Conservation (phyloP, 2,329 filamentous ascomycete genomes). For the Sarocladium strictum region DNA sequence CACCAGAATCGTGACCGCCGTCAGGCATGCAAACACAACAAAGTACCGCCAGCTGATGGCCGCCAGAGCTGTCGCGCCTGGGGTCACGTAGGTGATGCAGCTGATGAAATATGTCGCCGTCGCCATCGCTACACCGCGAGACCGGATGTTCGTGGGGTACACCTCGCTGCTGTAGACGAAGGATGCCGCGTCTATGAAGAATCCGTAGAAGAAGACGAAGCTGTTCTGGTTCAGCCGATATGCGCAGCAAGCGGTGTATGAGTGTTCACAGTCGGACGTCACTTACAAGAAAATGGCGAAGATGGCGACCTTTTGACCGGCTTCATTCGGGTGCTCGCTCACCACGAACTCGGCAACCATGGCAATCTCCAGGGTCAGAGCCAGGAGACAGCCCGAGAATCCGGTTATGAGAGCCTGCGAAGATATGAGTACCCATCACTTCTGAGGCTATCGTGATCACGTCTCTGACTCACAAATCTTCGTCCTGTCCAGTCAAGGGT, state of each 20-base stretch:
- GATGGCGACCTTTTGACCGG: slow-evolving; percentile 1
- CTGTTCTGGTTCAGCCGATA: no score
- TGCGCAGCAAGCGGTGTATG: background rate
- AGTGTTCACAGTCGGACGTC: background rate
- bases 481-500: slow-evolving; percentile 2
- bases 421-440: no score
- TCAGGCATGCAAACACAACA: slow-evolving; percentile 43
- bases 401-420: background rate
- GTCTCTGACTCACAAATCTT: background rate
- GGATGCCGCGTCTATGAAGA: slow-evolving; percentile 1
- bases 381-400: background rate
- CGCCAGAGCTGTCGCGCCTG: slow-evolving; percentile 40
- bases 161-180: slow-evolving; percentile 42
- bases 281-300: slow-evolving; percentile 5
- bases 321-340: background rate
- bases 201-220: slow-evolving; percentile 3
- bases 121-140: slow-evolving; percentile 41
- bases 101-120: slow-evolving; percentile 45
- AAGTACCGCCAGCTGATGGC: slow-evolving; percentile 43
- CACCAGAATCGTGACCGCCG: slow-evolving; percentile 37
- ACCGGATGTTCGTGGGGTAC: slow-evolving; percentile 44
- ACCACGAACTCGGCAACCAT: slow-evolving; percentile 4
- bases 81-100: slow-evolving; percentile 43
- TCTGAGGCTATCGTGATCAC: no score
- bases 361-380: background rate